Base-by-base conservation (phyloP, 202 grass and related monocot species). In the Zizania palustris region DNA sequence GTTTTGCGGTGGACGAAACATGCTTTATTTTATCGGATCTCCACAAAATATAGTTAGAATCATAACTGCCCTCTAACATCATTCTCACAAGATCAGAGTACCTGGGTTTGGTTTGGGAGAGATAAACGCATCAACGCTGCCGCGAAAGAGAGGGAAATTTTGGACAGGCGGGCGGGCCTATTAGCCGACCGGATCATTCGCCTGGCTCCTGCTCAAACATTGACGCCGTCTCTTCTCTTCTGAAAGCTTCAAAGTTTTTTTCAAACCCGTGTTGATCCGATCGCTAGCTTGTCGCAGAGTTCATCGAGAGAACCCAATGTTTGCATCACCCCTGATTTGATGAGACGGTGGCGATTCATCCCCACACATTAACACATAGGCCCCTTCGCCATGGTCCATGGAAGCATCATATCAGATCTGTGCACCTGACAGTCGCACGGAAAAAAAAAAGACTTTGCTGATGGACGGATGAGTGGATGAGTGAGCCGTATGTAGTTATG, bases 391-490 rank as follows among this genome's bases (percentile, higher is more conserved):
- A 20, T 42, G 60, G 60, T 16, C 9, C 43, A 20, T 42, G 60
- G 60, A 67, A 67, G 75, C 38, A 67, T 57, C 76, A 59, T 63
- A n/a, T 28, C 28, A 28, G 28, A 28, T 61, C 56, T 41, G 61
- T 10, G 61, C 61, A 41, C 36, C 40, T 40, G 3, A 41, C 35
- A 39, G 61, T 28, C 28, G n/a, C n/a, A 28, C 28, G 2, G 2
- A 28, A 28, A 28, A 28, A 28, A 28, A 28, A 28, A 1, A 28
- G 28, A 28, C 14, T 50, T 50, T 50, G 13, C 15, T 50, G 46
- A 15, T 50, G 14, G n/a, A 15, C 7, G 5, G 5, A 7, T n/a
- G 49, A n/a, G 28, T 28, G 64, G 22, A 44, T 28, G 41, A 76
- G 60, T 7, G 63, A 35, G 54, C 36, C 69, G 16, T 53, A 9